Evolutionary conservation across 2,329 filamentous ascomycete species (phyloP), one percentile per base, ranked within the genome.

Genomic region (Pseudocercospora crystallina): DNA sequence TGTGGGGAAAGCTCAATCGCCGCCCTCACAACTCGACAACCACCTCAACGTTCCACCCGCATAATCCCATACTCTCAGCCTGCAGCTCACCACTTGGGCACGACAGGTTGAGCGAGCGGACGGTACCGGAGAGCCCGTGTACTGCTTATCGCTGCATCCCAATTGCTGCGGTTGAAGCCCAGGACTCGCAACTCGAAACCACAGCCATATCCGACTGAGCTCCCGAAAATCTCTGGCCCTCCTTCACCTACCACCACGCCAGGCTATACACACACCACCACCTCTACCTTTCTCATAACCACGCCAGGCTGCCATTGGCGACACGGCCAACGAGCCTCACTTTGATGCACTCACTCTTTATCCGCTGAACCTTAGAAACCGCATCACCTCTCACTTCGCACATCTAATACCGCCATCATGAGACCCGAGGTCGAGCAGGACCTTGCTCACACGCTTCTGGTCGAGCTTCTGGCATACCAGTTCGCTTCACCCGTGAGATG

Each of bases 401-500:
- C 47, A 53, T 45, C 53, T 56, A 51, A 57, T 47, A 55, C 56
- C 60, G 53, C 57, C 49, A 60, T 17, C 65, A 97, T 97, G 92
- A 89, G 89, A 80, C 94, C 94, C 73, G 94, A 99, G 83, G 81
- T 97, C 74, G 92, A 99, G 85, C 94, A 99, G 77, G 94, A 99
- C 80, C 89, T 99, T 74, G 88, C 94, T 69, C 92, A 99, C 76
- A 97, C 92, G 63, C 84, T 99, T 75, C 88, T 99, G 71, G 89
- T 99, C 61, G 94, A 99, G 85, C 89, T 99, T 60, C 85, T 99
- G 64, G 94, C 94, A 79, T 99, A 97, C 76, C 94, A 99, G 73
- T 99, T 99, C 74, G 94, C 94, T 66, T 97, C 92, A 47, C 94
- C 94, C 43, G 94, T 99, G 65, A 86, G 94, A 85, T 99, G 94